Evolutionary conservation across 345 rosid species (phyloP).

Genomic region (Pseudoturritis turrita): DNA sequence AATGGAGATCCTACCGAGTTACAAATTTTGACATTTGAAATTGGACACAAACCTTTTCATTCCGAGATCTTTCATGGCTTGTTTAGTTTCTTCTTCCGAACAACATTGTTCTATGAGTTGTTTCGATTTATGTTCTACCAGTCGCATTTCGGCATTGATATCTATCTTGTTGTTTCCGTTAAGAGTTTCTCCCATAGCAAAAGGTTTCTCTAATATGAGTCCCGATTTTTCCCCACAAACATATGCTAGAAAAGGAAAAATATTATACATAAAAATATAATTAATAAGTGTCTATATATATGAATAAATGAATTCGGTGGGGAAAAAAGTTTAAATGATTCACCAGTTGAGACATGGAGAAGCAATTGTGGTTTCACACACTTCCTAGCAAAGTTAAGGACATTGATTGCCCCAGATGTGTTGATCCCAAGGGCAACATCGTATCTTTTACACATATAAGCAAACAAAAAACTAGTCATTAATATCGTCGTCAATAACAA

Average conservation of each 20-base stretch:
- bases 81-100: background rate
- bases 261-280: no score
- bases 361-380: constrained; percentile 37
- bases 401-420: constrained; percentile 44
- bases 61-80: constrained; percentile 14
- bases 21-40: constrained; percentile 15
- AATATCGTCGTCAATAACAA: no score
- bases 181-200: constrained; percentile 17
- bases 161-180: background rate
- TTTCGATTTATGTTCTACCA: background rate
- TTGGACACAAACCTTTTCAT: constrained; percentile 6
- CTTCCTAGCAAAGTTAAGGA: constrained; percentile 43
- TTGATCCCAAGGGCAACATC: constrained; percentile 52
- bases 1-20: constrained; percentile 36
- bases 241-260: constrained; percentile 16
- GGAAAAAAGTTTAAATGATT: no score
- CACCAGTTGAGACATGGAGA: constrained; percentile 66
- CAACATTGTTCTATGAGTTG: background rate
- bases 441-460: constrained; percentile 9
- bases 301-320: no score
- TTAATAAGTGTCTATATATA: no score
- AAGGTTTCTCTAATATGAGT: background rate
- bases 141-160: background rate
- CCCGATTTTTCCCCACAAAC: constrained; percentile 11
- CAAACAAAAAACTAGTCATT: background rate